Evolutionary conservation across 345 rosid genomes (phyloP), one percentile per base, ranked within the genome.

Genomic region (Pseudoturritis turrita): DNA sequence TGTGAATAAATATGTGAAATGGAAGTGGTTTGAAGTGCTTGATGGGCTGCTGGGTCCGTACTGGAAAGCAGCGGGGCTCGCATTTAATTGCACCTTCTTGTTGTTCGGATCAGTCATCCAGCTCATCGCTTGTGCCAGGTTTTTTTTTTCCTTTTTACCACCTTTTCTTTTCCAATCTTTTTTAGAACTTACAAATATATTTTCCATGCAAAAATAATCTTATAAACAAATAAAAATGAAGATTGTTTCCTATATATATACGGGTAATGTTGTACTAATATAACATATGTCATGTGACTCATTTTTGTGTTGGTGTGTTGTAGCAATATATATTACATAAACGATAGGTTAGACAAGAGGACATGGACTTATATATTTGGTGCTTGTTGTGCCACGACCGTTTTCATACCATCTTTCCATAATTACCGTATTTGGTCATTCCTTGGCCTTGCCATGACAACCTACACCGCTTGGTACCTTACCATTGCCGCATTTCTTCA

Each of bases 361-460:
- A 94, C 98, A 36, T 94, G 98, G 98, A 94, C 98, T 1, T 94
- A 91, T 50, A 94, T 94, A 68, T 94, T 94, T 74, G 98, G 98
- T 77, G 98, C 98, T 66, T 94, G 98, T 73, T 94, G 98, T 77
- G 98, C 98, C 23, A 94, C 98, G 23, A 94, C 98, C 2, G 97
- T 94, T 33, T 93, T 93, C 78, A 89, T 94, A 18, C 98, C 98
- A 3, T 89, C 96, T 23, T 94, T 94, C 46, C 98, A 91, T 79
- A 94, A 94, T 79, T 94, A 94, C 80, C 83, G 98, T 47, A 88
- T 94, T 56, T 94, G 98, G 98, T 89, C 98, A 15, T 94, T 94
- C 79, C 89, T 94, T 21, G 98, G 98, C 39, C 96, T 94, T 46
- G 92, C 81, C 23, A 94, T 94, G 98, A 94, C 98, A 75, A 94